Evolutionary conservation across 2,329 filamentous ascomycete species (phyloP).

Genomic region (Fusarium guadeloupense): DNA sequence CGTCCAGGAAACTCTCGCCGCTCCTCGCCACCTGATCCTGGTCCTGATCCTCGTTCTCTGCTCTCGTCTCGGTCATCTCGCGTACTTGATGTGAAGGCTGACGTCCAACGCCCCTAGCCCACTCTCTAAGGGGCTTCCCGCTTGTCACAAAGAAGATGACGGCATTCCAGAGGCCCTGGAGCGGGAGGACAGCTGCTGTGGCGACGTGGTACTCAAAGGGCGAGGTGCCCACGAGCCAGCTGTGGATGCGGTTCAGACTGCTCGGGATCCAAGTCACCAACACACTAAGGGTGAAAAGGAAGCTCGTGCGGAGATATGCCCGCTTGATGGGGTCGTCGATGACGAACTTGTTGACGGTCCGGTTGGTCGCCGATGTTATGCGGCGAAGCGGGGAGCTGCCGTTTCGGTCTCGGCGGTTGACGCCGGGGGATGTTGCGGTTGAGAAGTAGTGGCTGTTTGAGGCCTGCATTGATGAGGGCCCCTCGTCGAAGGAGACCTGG

Average conservation of each 20-base stretch:
- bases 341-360: slow-evolving; percentile 49
- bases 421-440: slow-evolving; percentile 44
- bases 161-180: slow-evolving; percentile 84
- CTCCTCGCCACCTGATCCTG: slow-evolving; percentile 18
- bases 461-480: slow-evolving; percentile 24
- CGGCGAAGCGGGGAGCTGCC: slow-evolving; percentile 27
- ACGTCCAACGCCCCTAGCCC: slow-evolving; percentile 1
- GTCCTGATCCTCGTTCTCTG: slow-evolving; percentile 10
- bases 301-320: slow-evolving; percentile 68
- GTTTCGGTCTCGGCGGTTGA: background rate
- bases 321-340: slow-evolving; percentile 66
- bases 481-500: slow-evolving; percentile 40
- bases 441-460: slow-evolving; percentile 48
- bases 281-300: slow-evolving; percentile 68
- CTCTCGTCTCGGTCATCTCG: slow-evolving; percentile 26
- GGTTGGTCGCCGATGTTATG: slow-evolving; percentile 38
- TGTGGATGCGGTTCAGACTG: slow-evolving; percentile 78
- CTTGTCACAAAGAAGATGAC: slow-evolving; percentile 79
- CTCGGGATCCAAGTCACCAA: slow-evolving; percentile 72
- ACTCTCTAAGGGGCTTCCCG: slow-evolving; percentile 46
- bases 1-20: slow-evolving; percentile 43
- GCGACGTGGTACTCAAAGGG: slow-evolving; percentile 74
- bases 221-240: slow-evolving; percentile 62
- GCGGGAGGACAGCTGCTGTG: slow-evolving; percentile 75
- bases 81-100: slow-evolving; percentile 1